These are phyloP conservation scores for Ilex aquifolium DNA, from an alignment of 257 asterid genomes.

Conservation along the genomic window DNA sequence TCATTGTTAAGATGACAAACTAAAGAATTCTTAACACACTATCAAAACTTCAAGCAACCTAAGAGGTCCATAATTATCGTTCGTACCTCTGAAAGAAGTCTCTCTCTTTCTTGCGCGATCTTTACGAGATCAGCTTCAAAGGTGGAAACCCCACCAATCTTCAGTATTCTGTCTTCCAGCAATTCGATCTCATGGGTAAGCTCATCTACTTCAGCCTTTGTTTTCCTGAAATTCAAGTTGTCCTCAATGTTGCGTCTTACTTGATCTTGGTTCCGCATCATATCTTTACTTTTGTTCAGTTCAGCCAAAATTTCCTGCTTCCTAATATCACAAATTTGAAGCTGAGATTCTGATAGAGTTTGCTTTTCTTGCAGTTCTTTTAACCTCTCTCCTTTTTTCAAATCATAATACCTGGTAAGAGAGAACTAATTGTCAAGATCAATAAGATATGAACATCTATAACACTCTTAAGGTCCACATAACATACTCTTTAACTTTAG, in stretches of 20 bases:
- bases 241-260: slow-evolving; percentile 69
- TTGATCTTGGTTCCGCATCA: slow-evolving; percentile 46
- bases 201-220: slow-evolving; percentile 60
- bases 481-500: slow-evolving; percentile 63
- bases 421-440: slow-evolving; percentile 14
- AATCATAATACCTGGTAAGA: slow-evolving; percentile 50
- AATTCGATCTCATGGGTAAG: slow-evolving; percentile 69
- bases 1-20: not conserved
- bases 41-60: not conserved
- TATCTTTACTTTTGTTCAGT: slow-evolving; percentile 44
- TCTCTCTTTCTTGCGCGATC: slow-evolving; percentile 69
- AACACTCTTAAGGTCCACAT: slow-evolving; percentile 14
- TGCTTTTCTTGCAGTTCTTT: slow-evolving; percentile 69
- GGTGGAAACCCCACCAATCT: slow-evolving; percentile 62
- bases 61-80: not conserved
- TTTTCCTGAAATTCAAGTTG: slow-evolving; percentile 72
- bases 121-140: slow-evolving; percentile 54
- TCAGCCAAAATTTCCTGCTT: slow-evolving; percentile 47
- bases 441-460: slow-evolving; percentile 4
- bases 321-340: slow-evolving; percentile 44
- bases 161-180: slow-evolving; percentile 59
- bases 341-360: slow-evolving; percentile 40
- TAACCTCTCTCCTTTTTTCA: slow-evolving; percentile 49
- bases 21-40: not conserved
- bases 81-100: slow-evolving; percentile 82